A percentile compares a stretch with the other conserved stretches of the same genome.
Conservation (phyloP, 305 asterid species). For the Plantago rigida region DNA sequence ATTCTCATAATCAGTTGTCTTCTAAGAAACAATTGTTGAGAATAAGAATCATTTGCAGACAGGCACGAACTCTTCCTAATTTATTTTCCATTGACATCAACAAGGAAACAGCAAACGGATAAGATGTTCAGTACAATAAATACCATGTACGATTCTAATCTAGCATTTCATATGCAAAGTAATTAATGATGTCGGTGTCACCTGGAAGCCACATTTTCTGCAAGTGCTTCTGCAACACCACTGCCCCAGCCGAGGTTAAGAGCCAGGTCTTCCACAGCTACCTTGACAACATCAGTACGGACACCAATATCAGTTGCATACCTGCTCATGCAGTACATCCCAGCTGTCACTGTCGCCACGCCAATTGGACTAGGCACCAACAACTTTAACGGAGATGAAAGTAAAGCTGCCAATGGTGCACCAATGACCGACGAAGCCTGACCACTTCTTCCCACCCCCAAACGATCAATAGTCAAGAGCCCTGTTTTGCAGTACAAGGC, state of each 20-base stretch:
- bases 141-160: not conserved
- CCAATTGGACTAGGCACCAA: conserved; percentile 81
- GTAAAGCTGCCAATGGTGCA: conserved; percentile 83
- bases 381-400: conserved; percentile 70
- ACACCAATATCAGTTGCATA: conserved; percentile 89
- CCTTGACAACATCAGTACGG: conserved; percentile 63
- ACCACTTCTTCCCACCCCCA: conserved; percentile 80
- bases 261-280: conserved; percentile 70
- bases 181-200: conserved; percentile 23
- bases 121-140: no score
- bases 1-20: no score
- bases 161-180: conserved; percentile 10
- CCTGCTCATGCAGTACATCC: conserved; percentile 82
- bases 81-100: no score
- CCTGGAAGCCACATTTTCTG: conserved; percentile 28
- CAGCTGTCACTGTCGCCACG: conserved; percentile 72
- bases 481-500: conserved; percentile 89
- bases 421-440: conserved; percentile 82
- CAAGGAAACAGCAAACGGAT: no score
- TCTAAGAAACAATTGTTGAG: no score
- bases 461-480: conserved; percentile 58
- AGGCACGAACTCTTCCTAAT: no score
- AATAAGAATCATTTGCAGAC: no score
- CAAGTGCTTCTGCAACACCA: not conserved
- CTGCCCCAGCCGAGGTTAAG: conserved; percentile 50